phyloP scores from a whole-genome alignment of 2,329 filamentous ascomycete genomes.

The Diaporthe capsici region DNA sequence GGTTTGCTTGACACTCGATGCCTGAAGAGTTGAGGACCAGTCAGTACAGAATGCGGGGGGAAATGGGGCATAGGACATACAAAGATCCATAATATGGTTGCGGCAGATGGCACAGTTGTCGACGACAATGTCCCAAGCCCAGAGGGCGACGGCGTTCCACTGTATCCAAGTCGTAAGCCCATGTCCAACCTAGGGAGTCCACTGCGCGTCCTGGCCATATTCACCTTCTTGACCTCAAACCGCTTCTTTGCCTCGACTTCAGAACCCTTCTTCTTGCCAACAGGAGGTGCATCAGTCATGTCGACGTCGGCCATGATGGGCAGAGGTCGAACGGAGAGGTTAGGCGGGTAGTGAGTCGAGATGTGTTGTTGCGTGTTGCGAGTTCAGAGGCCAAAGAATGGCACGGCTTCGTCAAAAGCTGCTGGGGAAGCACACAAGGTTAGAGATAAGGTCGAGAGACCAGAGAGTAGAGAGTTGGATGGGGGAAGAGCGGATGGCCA shows the following conservation, averaged over 20 bases:
- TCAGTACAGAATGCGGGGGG: neutral
- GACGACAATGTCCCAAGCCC: slow-evolving; percentile 99
- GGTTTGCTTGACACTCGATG: slow-evolving; percentile 99
- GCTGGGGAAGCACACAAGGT: slow-evolving; percentile 10
- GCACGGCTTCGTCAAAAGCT: neutral
- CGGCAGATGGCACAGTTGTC: slow-evolving; percentile 99
- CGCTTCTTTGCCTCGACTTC: slow-evolving; percentile 84
- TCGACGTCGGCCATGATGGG: slow-evolving; percentile 89
- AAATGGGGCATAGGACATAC: slow-evolving; percentile 64
- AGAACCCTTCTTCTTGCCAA: slow-evolving; percentile 66
- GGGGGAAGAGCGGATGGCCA: slow-evolving; percentile 1
- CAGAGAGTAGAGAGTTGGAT: neutral
- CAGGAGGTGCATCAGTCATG: slow-evolving; percentile 87
- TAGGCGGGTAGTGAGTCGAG: neutral
- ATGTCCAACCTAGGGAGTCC: neutral
- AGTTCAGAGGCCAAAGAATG: neutral
- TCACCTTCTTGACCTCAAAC: slow-evolving; percentile 98
- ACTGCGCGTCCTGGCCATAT: slow-evolving; percentile 37
- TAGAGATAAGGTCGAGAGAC: neutral
- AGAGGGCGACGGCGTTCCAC: slow-evolving; percentile 99
- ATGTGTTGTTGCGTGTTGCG: slow-evolving; percentile 4
- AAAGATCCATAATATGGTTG: slow-evolving; percentile 99
- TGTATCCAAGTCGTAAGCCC: slow-evolving; percentile 54
- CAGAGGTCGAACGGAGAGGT: slow-evolving; percentile 39
- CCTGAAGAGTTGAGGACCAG: slow-evolving; percentile 62